phyloP scores from a whole-genome alignment of 371 early-diverging fungal species.

The Polyrhizophydium stewartii region DNA sequence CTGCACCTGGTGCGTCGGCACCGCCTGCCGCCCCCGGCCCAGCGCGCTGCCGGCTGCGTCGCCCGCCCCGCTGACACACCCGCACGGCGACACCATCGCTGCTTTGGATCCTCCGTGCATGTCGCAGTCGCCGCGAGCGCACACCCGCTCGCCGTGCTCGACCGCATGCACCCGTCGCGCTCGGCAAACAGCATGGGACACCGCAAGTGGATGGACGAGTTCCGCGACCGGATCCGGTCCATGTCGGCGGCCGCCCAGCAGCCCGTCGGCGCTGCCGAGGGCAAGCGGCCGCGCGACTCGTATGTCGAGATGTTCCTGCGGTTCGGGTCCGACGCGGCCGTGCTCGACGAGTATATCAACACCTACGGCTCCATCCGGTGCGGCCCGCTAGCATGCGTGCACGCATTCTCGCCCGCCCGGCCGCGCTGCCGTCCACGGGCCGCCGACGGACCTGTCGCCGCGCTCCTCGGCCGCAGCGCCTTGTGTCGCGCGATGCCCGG shows the following conservation, averaged over 20 bases:
- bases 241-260: not conserved
- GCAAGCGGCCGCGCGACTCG: constrained; percentile 47
- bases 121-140: no score
- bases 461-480: not conserved
- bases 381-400: not conserved
- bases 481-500: not conserved
- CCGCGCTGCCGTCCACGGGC: not conserved
- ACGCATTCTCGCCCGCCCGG: not conserved
- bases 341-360: constrained; percentile 79
- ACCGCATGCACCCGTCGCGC: not conserved
- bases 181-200: not conserved
- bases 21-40: no score
- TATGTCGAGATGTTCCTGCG: constrained; percentile 74
- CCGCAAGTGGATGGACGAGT: not conserved
- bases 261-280: no score
- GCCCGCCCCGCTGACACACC: no score
- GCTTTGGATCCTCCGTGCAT: no score
- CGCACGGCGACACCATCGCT: no score
- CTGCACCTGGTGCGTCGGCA: no score
- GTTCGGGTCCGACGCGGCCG: constrained; percentile 66
- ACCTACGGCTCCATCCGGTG: constrained; percentile 48
- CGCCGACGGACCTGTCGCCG: not conserved
- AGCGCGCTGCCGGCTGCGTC: no score
- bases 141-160: not conserved
- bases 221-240: not conserved